Evolutionary conservation across 1,284 basidiomycete species (phyloP).

Genomic region (Moesziomyces aphidis): DNA sequence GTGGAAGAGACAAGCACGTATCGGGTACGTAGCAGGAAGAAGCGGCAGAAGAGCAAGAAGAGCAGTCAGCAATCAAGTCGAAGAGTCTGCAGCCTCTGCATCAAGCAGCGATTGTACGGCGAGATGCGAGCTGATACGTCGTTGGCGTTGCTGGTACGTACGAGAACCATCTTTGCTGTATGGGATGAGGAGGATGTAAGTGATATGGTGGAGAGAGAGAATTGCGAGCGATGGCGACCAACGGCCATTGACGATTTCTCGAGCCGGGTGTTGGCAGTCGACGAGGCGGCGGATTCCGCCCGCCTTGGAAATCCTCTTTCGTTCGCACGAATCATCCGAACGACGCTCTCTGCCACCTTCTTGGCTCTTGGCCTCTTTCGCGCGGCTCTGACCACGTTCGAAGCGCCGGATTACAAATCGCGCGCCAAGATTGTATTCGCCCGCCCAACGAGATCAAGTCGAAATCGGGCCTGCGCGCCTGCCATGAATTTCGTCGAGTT

Average conservation of each 20-base stretch:
- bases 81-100: no score
- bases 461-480: background rate
- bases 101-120: no score
- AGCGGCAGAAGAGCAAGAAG: background rate
- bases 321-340: no score
- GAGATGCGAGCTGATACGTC: no score
- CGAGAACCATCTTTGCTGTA: constrained; percentile 38
- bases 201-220: constrained; percentile 18
- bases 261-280: constrained; percentile 5
- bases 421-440: constrained; percentile 17
- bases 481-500: background rate
- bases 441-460: background rate
- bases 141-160: constrained; percentile 11
- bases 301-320: constrained; percentile 10
- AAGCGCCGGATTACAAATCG: constrained; percentile 35
- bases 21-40: background rate
- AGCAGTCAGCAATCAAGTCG: no score
- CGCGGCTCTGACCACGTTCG: no score
- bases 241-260: no score
- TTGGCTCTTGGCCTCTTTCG: no score
- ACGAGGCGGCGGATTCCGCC: constrained; percentile 10
- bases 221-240: background rate
- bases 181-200: background rate
- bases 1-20: background rate
- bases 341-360: no score